Percentiles rank a stretch among this genome's conserved stretches.
These are phyloP conservation scores for Parastagonospora nodorum DNA, from an alignment of 2,329 filamentous ascomycete genomes.

Conservation along the genomic window DNA sequence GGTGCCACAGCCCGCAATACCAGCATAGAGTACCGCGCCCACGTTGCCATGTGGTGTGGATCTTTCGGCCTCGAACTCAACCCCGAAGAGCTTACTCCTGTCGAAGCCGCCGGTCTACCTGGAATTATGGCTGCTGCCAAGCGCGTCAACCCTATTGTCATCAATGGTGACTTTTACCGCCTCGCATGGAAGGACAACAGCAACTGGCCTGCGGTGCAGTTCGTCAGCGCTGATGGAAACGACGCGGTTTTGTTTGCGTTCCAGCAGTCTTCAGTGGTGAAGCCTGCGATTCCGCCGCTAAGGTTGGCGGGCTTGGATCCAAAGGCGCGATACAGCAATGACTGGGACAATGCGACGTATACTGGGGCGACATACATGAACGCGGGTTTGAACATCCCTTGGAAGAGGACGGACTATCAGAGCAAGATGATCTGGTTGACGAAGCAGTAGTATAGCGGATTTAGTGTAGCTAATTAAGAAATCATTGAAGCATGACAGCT, in stretches of 20 bases:
- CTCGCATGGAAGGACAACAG: slow-evolving; percentile 62
- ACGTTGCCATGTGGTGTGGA: slow-evolving; percentile 72
- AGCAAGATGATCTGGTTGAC: slow-evolving; percentile 63
- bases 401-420: slow-evolving; percentile 58
- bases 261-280: slow-evolving; percentile 59
- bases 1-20: slow-evolving; percentile 60
- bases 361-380: slow-evolving; percentile 68
- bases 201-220: slow-evolving; percentile 67
- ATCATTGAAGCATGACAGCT: no score
- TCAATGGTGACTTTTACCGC: slow-evolving; percentile 64
- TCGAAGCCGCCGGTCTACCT: slow-evolving; percentile 61
- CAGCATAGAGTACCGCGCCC: slow-evolving; percentile 64
- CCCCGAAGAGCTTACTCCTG: slow-evolving; percentile 56
- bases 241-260: slow-evolving; percentile 64
- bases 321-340: slow-evolving; percentile 56
- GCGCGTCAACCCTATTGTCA: slow-evolving; percentile 63
- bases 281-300: slow-evolving; percentile 60
- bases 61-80: slow-evolving; percentile 69
- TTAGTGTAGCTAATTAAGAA: no score
- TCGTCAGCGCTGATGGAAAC: slow-evolving; percentile 58
- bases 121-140: slow-evolving; percentile 60
- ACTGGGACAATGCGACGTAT: slow-evolving; percentile 58
- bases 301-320: slow-evolving; percentile 63
- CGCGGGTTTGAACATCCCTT: slow-evolving; percentile 60
- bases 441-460: slow-evolving; percentile 30